A percentile compares a stretch with the other conserved stretches of the same genome.
Evolutionary conservation across 2,329 filamentous ascomycete genomes (phyloP).

Genomic region (Trichoderma sp.): DNA sequence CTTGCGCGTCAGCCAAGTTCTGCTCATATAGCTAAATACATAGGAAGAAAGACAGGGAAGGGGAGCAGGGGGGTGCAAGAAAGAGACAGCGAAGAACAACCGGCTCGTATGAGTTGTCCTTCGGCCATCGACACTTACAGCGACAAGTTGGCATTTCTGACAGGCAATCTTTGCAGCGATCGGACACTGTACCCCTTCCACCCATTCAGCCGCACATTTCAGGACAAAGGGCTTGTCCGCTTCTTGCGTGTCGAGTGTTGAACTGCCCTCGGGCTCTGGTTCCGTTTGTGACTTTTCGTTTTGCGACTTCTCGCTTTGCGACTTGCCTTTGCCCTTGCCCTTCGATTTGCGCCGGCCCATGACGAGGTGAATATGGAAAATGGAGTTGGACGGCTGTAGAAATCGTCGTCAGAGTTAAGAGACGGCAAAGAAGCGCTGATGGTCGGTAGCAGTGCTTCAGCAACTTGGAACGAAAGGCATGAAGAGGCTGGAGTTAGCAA

Average conservation of each 20-base stretch:
- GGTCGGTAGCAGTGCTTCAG: too few species aligned
- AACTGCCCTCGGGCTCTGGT: background rate
- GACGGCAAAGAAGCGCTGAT: background rate
- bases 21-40: background rate
- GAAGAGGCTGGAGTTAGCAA: too few species aligned
- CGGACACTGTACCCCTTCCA: constrained; percentile 14
- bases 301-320: background rate
- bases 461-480: too few species aligned
- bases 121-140: constrained; percentile 26
- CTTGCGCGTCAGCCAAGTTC: background rate
- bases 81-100: background rate
- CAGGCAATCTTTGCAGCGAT: constrained; percentile 28
- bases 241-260: background rate
- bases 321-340: too few species aligned
- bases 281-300: background rate
- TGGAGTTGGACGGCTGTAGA: too few species aligned
- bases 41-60: background rate
- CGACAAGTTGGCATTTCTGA: constrained; percentile 31
- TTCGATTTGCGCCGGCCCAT: background rate
- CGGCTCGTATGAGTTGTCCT: background rate
- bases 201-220: constrained; percentile 25
- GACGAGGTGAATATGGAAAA: background rate
- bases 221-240: background rate
- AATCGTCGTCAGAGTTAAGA: background rate
- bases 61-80: too few species aligned